These are phyloP conservation scores for Candida glaebosa DNA, from an alignment of 805 yeast genomes.

Conservation along the genomic window DNA sequence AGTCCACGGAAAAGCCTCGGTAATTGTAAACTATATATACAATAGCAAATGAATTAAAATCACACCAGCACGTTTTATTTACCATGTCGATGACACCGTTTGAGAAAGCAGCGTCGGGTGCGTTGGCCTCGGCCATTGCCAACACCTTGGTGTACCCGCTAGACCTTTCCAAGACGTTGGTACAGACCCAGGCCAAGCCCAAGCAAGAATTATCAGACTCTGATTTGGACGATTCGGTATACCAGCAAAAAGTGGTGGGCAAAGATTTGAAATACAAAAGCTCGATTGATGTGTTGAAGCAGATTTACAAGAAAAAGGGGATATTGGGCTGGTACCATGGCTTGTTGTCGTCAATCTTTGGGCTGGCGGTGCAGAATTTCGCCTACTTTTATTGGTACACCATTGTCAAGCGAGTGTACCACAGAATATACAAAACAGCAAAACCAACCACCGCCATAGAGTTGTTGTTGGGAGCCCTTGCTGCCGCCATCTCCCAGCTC, in stretches of 20 bases:
- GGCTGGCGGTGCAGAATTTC: constrained; percentile 74
- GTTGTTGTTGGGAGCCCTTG: constrained; percentile 69
- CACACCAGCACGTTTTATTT: too few species aligned
- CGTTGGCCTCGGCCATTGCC: constrained; percentile 77
- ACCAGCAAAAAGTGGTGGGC: constrained; percentile 6
- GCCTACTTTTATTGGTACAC: constrained; percentile 89
- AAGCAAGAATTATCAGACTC: constrained; percentile 11
- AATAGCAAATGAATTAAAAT: too few species aligned
- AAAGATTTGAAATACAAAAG: constrained; percentile 44
- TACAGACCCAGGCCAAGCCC: constrained; percentile 62
- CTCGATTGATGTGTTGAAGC: constrained; percentile 58
- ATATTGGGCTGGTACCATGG: constrained; percentile 71
- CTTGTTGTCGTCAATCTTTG: constrained; percentile 59
- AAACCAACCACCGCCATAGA: constrained; percentile 60
- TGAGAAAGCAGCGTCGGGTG: constrained; percentile 80
- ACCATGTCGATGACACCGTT: constrained; percentile 57
- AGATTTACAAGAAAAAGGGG: constrained; percentile 60
- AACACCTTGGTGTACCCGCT: constrained; percentile 77
- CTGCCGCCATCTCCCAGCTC: constrained; percentile 78
- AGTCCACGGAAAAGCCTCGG: too few species aligned
- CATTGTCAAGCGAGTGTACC: constrained; percentile 56
- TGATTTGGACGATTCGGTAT: constrained; percentile 18
- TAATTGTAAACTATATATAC: too few species aligned
- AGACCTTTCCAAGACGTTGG: constrained; percentile 71
- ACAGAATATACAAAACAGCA: constrained; percentile 33